Conservation (phyloP, 208 protist species). For the Leishmania aethiopica region DNA sequence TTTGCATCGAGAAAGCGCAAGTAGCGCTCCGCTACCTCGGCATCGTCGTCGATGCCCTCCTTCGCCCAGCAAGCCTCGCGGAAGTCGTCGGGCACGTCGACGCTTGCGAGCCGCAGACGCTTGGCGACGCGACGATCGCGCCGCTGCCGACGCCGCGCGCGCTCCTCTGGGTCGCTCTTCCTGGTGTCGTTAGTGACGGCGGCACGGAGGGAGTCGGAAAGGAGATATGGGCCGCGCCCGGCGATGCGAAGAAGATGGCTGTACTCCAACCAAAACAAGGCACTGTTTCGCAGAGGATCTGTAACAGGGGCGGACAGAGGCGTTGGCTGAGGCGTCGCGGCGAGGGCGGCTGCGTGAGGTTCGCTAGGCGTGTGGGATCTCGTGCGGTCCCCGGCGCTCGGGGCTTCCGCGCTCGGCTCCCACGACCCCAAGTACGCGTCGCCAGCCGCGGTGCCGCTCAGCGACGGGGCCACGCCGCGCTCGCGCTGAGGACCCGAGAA, state of each 20-base stretch:
- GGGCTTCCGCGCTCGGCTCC: background rate
- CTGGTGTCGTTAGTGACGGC: slow-evolving; percentile 25
- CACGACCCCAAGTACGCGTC: background rate
- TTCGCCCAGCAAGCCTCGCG: slow-evolving; percentile 34
- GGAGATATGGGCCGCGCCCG: slow-evolving; percentile 18
- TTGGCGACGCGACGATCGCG: slow-evolving; percentile 22
- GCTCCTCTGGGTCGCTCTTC: slow-evolving; percentile 21
- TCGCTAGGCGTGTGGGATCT: background rate
- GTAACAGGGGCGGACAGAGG: background rate
- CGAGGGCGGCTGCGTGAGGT: background rate
- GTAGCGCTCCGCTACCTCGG: slow-evolving; percentile 31
- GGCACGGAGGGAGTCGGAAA: slow-evolving; percentile 20
- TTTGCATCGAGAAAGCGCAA: slow-evolving; percentile 17
- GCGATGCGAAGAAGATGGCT: slow-evolving; percentile 19
- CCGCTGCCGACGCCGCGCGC: slow-evolving; percentile 21
- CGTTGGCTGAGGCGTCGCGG: background rate
- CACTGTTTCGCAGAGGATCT: slow-evolving; percentile 9
- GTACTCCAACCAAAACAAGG: slow-evolving; percentile 32
- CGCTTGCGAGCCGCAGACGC: slow-evolving; percentile 24
- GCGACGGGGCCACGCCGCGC: background rate
- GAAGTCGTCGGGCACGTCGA: slow-evolving; percentile 33
- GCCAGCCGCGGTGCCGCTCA: background rate
- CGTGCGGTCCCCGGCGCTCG: background rate
- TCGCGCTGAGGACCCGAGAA: background rate
- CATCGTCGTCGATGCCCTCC: slow-evolving; percentile 45